phyloP scores from a whole-genome alignment of 2,329 filamentous ascomycete species.

The Mycosphaerelloides madeirae region DNA sequence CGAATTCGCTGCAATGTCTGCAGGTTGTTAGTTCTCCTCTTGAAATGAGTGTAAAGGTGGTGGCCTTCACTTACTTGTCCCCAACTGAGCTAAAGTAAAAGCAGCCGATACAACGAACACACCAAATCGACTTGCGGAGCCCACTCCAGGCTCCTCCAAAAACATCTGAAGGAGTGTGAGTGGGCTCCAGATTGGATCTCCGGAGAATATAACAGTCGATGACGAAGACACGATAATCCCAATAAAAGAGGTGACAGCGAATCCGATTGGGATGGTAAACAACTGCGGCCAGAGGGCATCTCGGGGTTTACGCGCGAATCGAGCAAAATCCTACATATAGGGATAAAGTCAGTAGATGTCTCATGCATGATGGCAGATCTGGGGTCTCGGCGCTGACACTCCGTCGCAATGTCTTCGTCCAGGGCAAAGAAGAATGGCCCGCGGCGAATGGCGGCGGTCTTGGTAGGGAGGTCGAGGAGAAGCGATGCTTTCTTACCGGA shows the following conservation, averaged over 20 bases:
- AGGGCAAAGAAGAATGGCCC: slow-evolving; percentile 85
- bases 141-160: slow-evolving; percentile 37
- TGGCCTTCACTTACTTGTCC: too few relatives aligned
- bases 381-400: slow-evolving; percentile 66
- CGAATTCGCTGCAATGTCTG: slow-evolving; percentile 50
- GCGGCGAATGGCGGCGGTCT: slow-evolving; percentile 72
- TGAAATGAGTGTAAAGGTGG: too few relatives aligned
- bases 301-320: slow-evolving; percentile 71
- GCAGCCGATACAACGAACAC: slow-evolving; percentile 46
- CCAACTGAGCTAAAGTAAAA: slow-evolving; percentile 48
- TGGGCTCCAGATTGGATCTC: slow-evolving; percentile 35
- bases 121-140: slow-evolving; percentile 45
- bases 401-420: slow-evolving; percentile 76
- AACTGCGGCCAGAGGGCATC: slow-evolving; percentile 80
- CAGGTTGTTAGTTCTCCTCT: too few relatives aligned
- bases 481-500: slow-evolving; percentile 35
- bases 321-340: slow-evolving; percentile 84
- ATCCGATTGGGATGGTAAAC: slow-evolving; percentile 46
- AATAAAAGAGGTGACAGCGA: slow-evolving; percentile 65
- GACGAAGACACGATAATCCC: slow-evolving; percentile 51
- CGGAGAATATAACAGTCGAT: slow-evolving; percentile 41
- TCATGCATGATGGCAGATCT: slow-evolving; percentile 53
- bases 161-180: slow-evolving; percentile 38
- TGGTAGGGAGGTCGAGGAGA: slow-evolving; percentile 69
- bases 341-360: too few relatives aligned